These are phyloP conservation scores for Oryza officinalis DNA, from an alignment of 176 grass and related monocot species.

Conservation along the genomic window DNA sequence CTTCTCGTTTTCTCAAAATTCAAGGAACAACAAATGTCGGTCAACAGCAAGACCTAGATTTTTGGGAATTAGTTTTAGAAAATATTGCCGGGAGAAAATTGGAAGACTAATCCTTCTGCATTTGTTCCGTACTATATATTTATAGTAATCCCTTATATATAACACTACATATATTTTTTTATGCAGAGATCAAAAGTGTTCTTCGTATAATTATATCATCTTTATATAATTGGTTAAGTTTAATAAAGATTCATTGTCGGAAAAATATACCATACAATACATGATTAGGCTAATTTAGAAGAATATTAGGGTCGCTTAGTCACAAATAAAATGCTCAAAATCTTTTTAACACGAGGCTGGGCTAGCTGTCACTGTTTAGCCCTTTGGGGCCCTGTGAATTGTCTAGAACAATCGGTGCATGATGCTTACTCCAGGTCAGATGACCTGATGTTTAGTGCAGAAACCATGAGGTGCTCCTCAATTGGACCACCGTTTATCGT, in stretches of 20 bases:
- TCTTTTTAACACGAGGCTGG: neutral
- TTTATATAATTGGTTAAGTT: no score
- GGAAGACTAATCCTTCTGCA: neutral
- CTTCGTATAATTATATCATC: no score
- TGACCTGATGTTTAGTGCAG: neutral
- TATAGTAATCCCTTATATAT: no score
- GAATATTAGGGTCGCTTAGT: neutral
- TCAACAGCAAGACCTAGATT: conserved; percentile 21
- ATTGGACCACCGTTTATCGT: neutral
- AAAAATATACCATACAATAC: no score
- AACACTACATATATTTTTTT: no score
- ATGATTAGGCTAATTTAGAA: neutral
- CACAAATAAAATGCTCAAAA: neutral
- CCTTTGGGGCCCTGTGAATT: neutral
- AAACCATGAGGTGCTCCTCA: neutral
- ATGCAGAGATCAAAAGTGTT: no score
- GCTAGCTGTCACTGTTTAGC: neutral
- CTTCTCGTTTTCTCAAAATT: neutral
- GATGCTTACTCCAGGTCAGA: neutral
- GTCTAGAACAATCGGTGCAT: conserved; percentile 19
- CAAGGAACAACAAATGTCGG: neutral
- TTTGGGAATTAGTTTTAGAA: neutral
- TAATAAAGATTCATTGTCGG: no score
- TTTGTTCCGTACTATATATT: neutral
- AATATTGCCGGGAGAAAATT: neutral